A percentile compares a stretch with the other conserved stretches of the same genome.
Conservation (phyloP, 345 rosid genomes). For the Eucalyptus decipiens region DNA sequence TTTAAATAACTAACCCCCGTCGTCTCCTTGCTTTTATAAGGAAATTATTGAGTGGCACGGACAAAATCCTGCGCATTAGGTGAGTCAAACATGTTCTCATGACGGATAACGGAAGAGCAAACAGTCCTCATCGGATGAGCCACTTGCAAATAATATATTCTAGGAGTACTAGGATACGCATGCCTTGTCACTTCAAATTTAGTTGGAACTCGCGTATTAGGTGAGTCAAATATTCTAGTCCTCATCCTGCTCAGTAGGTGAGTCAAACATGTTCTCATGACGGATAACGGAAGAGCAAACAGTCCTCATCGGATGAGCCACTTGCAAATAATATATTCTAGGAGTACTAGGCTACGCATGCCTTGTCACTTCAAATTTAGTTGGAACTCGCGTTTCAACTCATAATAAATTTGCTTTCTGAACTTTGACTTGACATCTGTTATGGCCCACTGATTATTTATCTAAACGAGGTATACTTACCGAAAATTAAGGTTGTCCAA, state of each 20-base stretch:
- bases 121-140: not conserved
- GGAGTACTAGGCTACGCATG: not conserved
- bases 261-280: not conserved
- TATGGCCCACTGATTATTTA: not conserved
- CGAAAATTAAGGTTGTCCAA: not conserved
- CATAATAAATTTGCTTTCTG: not conserved
- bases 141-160: not conserved
- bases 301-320: not conserved
- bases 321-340: not conserved
- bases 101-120: not conserved
- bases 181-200: not conserved
- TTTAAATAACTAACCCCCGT: not conserved
- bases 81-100: not conserved
- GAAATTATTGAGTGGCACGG: not conserved
- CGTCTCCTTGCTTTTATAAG: not conserved
- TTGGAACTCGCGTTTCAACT: not conserved
- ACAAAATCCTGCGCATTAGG: not conserved
- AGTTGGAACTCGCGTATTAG: not conserved
- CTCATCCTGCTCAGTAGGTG: too few relatives aligned
- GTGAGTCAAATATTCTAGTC: too few relatives aligned
- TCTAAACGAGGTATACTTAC: not conserved
- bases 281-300: not conserved
- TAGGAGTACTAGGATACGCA: not conserved
- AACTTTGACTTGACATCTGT: not conserved
- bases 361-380: not conserved